A percentile compares a stretch with the other conserved stretches of the same genome.
Conservation (phyloP, 306 rosid genomes). For the Rosa chinensis region DNA sequence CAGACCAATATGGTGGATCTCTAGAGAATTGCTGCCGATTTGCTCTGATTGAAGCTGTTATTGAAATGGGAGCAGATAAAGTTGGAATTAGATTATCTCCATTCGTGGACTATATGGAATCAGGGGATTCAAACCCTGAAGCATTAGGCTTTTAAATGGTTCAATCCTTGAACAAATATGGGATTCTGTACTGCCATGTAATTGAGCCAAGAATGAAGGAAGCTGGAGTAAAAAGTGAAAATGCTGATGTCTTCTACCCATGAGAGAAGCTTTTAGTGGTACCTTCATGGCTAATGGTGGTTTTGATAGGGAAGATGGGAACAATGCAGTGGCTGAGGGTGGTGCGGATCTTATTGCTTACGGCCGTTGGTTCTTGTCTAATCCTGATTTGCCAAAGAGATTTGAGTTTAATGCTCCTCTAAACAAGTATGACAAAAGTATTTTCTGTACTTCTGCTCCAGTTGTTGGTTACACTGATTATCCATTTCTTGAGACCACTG, state of each 20-base stretch:
- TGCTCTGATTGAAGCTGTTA: constrained; percentile 44
- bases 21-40: constrained; percentile 67
- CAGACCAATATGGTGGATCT: constrained; percentile 41
- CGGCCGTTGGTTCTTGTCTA: not conserved
- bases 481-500: constrained; percentile 7
- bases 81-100: constrained; percentile 81
- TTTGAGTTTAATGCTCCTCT: constrained; percentile 3
- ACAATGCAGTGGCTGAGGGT: not conserved
- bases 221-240: constrained; percentile 17
- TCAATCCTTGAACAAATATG: constrained; percentile 31
- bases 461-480: constrained; percentile 55
- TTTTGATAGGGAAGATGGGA: not conserved
- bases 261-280: constrained; percentile 40
- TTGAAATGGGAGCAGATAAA: constrained; percentile 56
- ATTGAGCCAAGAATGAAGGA: constrained; percentile 68
- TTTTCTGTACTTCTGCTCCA: constrained; percentile 45
- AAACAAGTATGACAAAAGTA: constrained; percentile 26
- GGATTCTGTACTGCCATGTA: constrained; percentile 54
- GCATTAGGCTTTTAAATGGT: constrained; percentile 58
- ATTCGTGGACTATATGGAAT: constrained; percentile 45
- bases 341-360: not conserved
- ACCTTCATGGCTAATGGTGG: not conserved
- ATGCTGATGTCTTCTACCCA: constrained; percentile 35
- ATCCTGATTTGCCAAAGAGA: constrained; percentile 3
- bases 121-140: constrained; percentile 67